Conservation (phyloP, 2,329 filamentous ascomycete genomes). For the Pseudogymnoascus sp. region DNA sequence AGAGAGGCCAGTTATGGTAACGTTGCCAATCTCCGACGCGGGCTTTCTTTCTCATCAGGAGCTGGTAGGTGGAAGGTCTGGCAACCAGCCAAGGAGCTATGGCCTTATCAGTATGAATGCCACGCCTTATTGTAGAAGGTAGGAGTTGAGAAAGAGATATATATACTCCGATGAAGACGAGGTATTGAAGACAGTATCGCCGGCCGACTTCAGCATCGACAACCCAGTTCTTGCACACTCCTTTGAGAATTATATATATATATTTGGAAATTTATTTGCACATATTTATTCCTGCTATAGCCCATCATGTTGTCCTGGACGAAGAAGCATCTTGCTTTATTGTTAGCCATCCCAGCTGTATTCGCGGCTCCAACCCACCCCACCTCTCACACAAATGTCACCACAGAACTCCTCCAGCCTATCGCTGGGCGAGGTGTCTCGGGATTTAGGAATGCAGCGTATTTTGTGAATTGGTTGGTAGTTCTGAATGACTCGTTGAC, state of each 20-base stretch:
- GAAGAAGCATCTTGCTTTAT: conserved; percentile 1
- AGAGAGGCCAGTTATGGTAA: neutral
- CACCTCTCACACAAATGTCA: neutral
- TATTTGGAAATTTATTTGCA: neutral
- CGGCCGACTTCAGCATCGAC: conserved; percentile 5
- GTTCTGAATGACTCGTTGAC: neutral
- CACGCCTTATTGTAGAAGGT: neutral
- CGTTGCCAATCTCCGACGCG: neutral
- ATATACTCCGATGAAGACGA: neutral
- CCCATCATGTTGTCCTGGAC: conserved; percentile 2
- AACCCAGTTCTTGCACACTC: neutral
- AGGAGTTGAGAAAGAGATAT: neutral
- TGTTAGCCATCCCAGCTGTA: neutral
- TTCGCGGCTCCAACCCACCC: neutral
- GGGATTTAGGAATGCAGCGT: conserved; percentile 16
- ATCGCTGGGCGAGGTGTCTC: neutral
- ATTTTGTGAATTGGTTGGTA: conserved; percentile 30
- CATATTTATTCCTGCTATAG: neutral
- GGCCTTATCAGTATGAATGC: neutral
- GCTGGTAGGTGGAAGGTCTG: neutral
- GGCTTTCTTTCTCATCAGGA: neutral
- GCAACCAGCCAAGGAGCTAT: neutral
- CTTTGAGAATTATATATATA: neutral
- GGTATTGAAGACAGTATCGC: neutral
- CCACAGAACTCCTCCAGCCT: neutral